phyloP scores from a whole-genome alignment of 2,329 filamentous ascomycete species.

The Fusarium heterosporum region DNA sequence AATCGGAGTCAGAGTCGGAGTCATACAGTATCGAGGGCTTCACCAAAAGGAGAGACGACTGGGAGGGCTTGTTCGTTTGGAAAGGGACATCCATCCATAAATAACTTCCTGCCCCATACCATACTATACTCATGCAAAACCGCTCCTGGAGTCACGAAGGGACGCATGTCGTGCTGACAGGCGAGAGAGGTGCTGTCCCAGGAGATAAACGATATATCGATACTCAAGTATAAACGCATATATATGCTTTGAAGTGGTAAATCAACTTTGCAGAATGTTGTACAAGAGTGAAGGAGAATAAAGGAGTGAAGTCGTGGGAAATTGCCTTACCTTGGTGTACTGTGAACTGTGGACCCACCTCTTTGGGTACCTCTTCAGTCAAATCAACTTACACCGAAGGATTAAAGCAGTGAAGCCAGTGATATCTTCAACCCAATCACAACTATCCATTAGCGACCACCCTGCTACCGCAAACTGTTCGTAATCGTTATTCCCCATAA shows the following conservation, averaged over 20 bases:
- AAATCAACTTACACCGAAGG: constrained; percentile 28
- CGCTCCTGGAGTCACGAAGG: constrained; percentile 25
- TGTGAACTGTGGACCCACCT: constrained; percentile 16
- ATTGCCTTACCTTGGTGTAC: constrained; percentile 3
- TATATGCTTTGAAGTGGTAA: constrained; percentile 1
- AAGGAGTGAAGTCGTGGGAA: constrained; percentile 1
- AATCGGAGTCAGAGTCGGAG: background rate
- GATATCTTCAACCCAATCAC: background rate
- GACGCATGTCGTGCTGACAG: constrained; percentile 15
- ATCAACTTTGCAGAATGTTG: background rate
- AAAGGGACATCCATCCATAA: constrained; percentile 29
- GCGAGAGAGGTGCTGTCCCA: constrained; percentile 1
- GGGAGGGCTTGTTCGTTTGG: constrained; percentile 9
- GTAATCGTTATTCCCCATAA: background rate
- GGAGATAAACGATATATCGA: constrained; percentile 29
- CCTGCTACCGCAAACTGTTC: background rate
- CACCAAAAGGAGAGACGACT: constrained; percentile 19
- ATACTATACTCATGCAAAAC: constrained; percentile 14
- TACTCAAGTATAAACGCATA: constrained; percentile 18
- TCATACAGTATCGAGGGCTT: background rate
- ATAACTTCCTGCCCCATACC: constrained; percentile 18
- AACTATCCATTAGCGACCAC: background rate
- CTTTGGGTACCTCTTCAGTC: constrained; percentile 16
- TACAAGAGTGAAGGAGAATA: constrained; percentile 1
- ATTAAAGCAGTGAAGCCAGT: background rate